Evolutionary conservation across 768 basidiomycete genomes (phyloP).

Genomic region (Kwoniella europaea): DNA sequence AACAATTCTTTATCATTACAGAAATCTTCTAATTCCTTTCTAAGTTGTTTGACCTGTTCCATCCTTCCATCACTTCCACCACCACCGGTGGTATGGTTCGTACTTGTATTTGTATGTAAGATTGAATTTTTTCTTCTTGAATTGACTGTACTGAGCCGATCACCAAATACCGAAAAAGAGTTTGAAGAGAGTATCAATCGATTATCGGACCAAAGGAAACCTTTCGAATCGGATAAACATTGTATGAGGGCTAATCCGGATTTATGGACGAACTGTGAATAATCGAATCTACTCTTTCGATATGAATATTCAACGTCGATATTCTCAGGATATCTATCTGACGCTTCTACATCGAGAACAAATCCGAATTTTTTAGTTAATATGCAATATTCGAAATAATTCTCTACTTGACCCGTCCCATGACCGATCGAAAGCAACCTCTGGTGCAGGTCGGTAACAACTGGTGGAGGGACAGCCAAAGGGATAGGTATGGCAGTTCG

Average conservation of each 20-base stretch:
- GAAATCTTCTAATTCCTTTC: slow-evolving; percentile 68
- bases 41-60: slow-evolving; percentile 68
- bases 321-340: slow-evolving; percentile 73
- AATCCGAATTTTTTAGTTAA: slow-evolving; percentile 75
- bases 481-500: slow-evolving; percentile 85
- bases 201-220: slow-evolving; percentile 89
- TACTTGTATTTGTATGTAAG: neutral
- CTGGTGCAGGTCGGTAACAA: slow-evolving; percentile 68
- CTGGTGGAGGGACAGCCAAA: slow-evolving; percentile 76
- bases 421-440: slow-evolving; percentile 74
- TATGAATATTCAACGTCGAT: slow-evolving; percentile 90
- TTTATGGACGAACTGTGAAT: slow-evolving; percentile 91
- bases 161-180: neutral
- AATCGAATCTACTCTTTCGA: slow-evolving; percentile 69
- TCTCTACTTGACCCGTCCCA: slow-evolving; percentile 63
- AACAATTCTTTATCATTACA: slow-evolving; percentile 68
- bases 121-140: slow-evolving; percentile 3
- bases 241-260: slow-evolving; percentile 89
- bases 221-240: slow-evolving; percentile 75
- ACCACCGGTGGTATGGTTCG: neutral
- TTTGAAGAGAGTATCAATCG: slow-evolving; percentile 62
- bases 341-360: slow-evolving; percentile 74
- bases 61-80: slow-evolving; percentile 63
- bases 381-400: slow-evolving; percentile 81
- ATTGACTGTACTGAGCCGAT: neutral